Conservation (phyloP, 495 filamentous ascomycete genomes). For the Lentithecium fluviatile region DNA sequence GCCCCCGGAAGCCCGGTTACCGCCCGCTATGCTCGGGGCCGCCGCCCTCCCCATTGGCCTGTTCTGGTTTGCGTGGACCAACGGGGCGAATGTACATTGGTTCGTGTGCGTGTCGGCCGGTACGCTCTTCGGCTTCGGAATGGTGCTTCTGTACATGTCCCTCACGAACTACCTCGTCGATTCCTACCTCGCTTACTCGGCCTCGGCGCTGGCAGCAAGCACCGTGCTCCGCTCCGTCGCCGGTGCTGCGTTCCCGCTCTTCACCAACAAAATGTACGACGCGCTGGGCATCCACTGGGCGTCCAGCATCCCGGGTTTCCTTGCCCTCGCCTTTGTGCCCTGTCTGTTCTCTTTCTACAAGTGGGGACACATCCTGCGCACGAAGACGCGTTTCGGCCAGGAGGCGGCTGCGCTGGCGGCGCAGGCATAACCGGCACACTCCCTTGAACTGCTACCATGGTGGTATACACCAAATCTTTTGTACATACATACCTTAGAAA, state of each 20-base stretch:
- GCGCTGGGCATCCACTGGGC: conserved; percentile 43
- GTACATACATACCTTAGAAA: too few species aligned
- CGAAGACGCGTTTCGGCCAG: conserved; percentile 34
- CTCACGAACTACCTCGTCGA: conserved; percentile 44
- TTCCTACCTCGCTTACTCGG: conserved; percentile 35
- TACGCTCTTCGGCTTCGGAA: conserved; percentile 36
- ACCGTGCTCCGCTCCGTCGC: conserved; percentile 38
- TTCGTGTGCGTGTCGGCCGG: too few species aligned
- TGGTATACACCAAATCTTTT: too few species aligned
- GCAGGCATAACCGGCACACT: too few species aligned
- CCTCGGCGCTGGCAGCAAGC: too few species aligned
- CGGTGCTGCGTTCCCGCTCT: conserved; percentile 40
- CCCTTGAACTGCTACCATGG: too few species aligned
- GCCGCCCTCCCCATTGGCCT: conserved; percentile 53
- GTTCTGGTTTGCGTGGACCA: conserved; percentile 64
- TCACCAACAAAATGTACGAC: conserved; percentile 39
- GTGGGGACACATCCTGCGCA: conserved; percentile 36
- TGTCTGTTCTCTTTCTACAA: conserved; percentile 35
- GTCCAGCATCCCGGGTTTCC: conserved; percentile 38
- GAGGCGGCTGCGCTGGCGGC: conserved; percentile 11
- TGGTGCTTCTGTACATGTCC: conserved; percentile 39
- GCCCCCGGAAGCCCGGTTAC: conserved; percentile 58
- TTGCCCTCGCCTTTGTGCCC: conserved; percentile 39
- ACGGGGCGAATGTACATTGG: too few species aligned
- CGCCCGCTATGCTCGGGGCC: conserved; percentile 58